Evolutionary conservation across 192 early-diverging fungal genomes (phyloP), one percentile per base, ranked within the genome.

Genomic region (Backusella mclennaniae): DNA sequence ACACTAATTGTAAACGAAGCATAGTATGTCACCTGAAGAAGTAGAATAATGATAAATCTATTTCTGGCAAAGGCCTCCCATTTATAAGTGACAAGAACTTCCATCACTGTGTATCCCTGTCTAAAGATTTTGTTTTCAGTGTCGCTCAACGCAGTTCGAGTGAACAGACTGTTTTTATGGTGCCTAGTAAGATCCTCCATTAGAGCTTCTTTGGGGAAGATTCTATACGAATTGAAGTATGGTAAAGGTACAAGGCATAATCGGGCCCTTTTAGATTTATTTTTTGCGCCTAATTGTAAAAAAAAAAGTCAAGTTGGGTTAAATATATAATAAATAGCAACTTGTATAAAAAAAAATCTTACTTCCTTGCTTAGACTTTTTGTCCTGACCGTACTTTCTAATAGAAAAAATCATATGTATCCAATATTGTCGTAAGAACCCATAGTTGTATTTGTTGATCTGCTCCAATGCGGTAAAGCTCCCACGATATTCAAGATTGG

Each of bases 51-150:
- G n/a, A 17, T 8, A 12, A 75, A 75, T 6, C 63, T 39, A 35
- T 19, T 6, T 19, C 41, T 38, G 8, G 74, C 74, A 49, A 75
- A 75, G 6, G 21, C 31, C 14, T 44, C 38, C 74, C 74, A 75
- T 49, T 75, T 75, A 33, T 75, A 75, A 42, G 38, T 21, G 5
- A 75, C 29, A 26, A 75, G 17, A 19, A 66, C 42, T 21, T 67
- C 74, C 36, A 75, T 66, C 15, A 75, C 63, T 35, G 74, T 63
- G 23, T 75, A 66, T 44, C 66, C 73, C 8, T 70, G 70, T 33
- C 29, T 12, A 71, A 71, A 71, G 0, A 71, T 71, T 19, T 71
- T 44, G 21, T 49, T 71, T 29, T 63, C 56, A 63, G 56, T 21
- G 26, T 63, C 56, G 8, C 23, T 63, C 29, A 63, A 29, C 12